phyloP scores from a whole-genome alignment of 257 asterid species.

The Capsicum rhomboideum region DNA sequence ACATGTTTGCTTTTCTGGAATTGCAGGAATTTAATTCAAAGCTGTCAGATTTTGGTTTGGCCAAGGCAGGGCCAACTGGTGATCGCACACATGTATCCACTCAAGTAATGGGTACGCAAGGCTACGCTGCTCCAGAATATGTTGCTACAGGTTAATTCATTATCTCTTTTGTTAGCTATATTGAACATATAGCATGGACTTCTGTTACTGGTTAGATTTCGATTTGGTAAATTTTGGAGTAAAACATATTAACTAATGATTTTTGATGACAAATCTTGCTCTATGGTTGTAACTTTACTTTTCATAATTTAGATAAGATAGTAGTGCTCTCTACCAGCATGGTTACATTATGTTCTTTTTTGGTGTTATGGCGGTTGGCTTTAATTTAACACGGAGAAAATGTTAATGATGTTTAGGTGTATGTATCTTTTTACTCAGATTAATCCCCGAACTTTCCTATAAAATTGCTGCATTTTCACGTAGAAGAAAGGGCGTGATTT shows the following conservation, averaged over 20 bases:
- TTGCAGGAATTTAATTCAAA: slow-evolving; percentile 85
- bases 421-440: neutral
- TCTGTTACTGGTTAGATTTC: neutral
- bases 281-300: neutral
- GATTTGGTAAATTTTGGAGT: neutral
- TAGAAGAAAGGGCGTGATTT: neutral
- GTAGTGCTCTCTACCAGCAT: neutral
- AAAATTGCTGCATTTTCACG: neutral
- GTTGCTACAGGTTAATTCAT: slow-evolving; percentile 68
- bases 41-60: slow-evolving; percentile 86
- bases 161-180: neutral
- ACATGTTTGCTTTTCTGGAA: neutral
- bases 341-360: neutral
- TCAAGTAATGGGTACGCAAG: slow-evolving; percentile 88
- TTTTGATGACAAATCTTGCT: neutral
- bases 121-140: slow-evolving; percentile 96
- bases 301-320: neutral
- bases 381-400: neutral
- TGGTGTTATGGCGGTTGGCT: neutral
- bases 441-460: too few species aligned
- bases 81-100: slow-evolving; percentile 90
- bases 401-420: neutral
- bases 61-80: slow-evolving; percentile 93
- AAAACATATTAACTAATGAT: neutral
- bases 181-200: neutral